Conservation (phyloP, 768 basidiomycete species). For the Lactarius akahatsu region DNA sequence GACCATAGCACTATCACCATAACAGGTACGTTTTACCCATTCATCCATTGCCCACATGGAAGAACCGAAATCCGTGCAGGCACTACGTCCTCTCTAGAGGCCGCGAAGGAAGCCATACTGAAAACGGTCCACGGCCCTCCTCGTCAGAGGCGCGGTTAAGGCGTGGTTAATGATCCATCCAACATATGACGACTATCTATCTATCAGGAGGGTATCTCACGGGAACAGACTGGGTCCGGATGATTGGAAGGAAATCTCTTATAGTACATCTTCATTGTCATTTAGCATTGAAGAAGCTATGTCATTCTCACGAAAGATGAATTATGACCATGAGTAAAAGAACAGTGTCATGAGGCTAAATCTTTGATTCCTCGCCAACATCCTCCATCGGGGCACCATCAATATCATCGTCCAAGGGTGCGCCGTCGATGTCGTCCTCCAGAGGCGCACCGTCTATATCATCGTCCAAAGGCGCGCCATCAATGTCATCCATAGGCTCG, state of each 20-base stretch:
- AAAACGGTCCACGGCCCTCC: slow-evolving; percentile 42
- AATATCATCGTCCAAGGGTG: slow-evolving; percentile 33
- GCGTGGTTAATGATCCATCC: slow-evolving; percentile 5
- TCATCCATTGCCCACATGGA: not conserved
- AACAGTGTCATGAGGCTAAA: slow-evolving; percentile 8
- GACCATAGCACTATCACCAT: slow-evolving; percentile 87
- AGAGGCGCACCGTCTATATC: slow-evolving; percentile 28
- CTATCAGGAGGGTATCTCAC: slow-evolving; percentile 13
- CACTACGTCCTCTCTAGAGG: slow-evolving; percentile 60
- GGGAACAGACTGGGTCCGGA: not conserved
- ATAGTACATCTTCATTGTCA: slow-evolving; percentile 9
- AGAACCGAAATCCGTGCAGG: slow-evolving; percentile 43
- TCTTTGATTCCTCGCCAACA: slow-evolving; percentile 39
- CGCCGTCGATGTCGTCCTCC: slow-evolving; percentile 29
- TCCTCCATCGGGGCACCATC: slow-evolving; percentile 38
- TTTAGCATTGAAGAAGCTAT: slow-evolving; percentile 11
- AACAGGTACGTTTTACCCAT: slow-evolving; percentile 51
- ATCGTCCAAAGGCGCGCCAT: slow-evolving; percentile 44
- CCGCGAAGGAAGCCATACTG: slow-evolving; percentile 77
- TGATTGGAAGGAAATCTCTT: not conserved
- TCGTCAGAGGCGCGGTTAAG: slow-evolving; percentile 25
- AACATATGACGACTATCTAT: not conserved
- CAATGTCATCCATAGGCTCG: slow-evolving; percentile 35
- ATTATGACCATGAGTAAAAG: not conserved
- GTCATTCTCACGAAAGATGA: not conserved